Base-by-base conservation (phyloP, 1,139 yeast genomes). In the Pichia sp. region DNA sequence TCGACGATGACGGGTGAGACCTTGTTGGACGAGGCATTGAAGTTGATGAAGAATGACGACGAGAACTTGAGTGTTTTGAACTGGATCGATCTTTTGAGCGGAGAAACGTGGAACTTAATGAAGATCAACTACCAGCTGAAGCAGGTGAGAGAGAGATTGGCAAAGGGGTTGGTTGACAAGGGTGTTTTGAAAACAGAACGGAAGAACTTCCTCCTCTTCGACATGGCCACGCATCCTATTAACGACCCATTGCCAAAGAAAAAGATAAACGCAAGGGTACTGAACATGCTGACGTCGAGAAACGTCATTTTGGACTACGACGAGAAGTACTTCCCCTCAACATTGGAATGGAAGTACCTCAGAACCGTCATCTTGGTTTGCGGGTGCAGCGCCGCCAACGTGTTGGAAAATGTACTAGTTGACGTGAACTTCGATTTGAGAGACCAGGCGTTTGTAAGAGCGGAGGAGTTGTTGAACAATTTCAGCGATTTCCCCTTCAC, bases 221-320 rank as follows among this genome's bases (percentile, higher is more conserved):
- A 93, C 72, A 93, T 93, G 97, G 97, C 99, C 29, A 95, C 99
- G 7, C 99, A 95, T 70, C 99, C 99, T 4, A 83, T 93, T 13
- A 87, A 95, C 43, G 99, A 93, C 72, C 80, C 79, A 59, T 74
- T 85, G 55, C 79, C 87, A 49, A 89, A 95, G 65, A 95, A 90
- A 70, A 87, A 87, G 61, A 84, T 90, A 56, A 76, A 82, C 51
- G 83, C 85, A 59, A 80, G 98, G 65, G 81, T 90, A 40, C 75
- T 92, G 60, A 78, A 80, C 52, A 71, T 90, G 55, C 76, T 93
- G 62, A 83, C 89, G 8, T 76, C 86, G 48, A 81, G 96, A 70
- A 88, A 87, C 52, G 74, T 79, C 56, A 82, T 79, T 60, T 71
- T 79, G 60, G 83, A 78, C 50, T 60, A 72, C 30, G 73, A 76